A percentile compares a stretch with the other conserved stretches of the same genome.
Conservation (phyloP, 768 basidiomycete species). For the Tylopilus rubrobrunneus region DNA sequence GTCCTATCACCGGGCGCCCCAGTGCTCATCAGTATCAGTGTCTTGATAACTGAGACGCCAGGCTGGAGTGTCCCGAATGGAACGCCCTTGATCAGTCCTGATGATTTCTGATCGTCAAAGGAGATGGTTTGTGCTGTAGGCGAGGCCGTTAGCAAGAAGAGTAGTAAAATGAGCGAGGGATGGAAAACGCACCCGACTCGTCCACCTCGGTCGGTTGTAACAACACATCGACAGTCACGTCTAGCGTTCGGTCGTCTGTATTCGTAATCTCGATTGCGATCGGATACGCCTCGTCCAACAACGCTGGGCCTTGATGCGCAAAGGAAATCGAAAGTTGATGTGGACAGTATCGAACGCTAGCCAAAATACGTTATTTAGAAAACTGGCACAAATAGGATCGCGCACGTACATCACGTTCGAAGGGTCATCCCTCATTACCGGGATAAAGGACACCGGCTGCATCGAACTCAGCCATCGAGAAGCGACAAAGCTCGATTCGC, state of each 20-base stretch:
- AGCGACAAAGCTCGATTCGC: slow-evolving; percentile 27
- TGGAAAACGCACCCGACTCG: slow-evolving; percentile 50
- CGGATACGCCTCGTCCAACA: slow-evolving; percentile 77
- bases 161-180: neutral
- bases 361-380: slow-evolving; percentile 1
- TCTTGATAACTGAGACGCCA: slow-evolving; percentile 55
- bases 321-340: slow-evolving; percentile 56
- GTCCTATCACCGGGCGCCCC: slow-evolving; percentile 68
- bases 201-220: slow-evolving; percentile 80
- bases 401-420: slow-evolving; percentile 46
- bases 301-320: slow-evolving; percentile 63
- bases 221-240: slow-evolving; percentile 67
- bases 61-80: slow-evolving; percentile 60
- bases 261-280: slow-evolving; percentile 71
- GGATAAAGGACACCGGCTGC: slow-evolving; percentile 50
- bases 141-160: neutral
- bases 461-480: slow-evolving; percentile 59
- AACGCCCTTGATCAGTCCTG: slow-evolving; percentile 71
- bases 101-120: slow-evolving; percentile 60
- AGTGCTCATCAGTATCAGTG: slow-evolving; percentile 55
- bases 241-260: slow-evolving; percentile 63
- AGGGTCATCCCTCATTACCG: slow-evolving; percentile 44
- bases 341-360: slow-evolving; percentile 59
- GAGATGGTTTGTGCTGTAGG: slow-evolving; percentile 55
- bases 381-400: no score